Evolutionary conservation across 179 eudicot genomes (phyloP).

Genomic region (Camellia oleifera): DNA sequence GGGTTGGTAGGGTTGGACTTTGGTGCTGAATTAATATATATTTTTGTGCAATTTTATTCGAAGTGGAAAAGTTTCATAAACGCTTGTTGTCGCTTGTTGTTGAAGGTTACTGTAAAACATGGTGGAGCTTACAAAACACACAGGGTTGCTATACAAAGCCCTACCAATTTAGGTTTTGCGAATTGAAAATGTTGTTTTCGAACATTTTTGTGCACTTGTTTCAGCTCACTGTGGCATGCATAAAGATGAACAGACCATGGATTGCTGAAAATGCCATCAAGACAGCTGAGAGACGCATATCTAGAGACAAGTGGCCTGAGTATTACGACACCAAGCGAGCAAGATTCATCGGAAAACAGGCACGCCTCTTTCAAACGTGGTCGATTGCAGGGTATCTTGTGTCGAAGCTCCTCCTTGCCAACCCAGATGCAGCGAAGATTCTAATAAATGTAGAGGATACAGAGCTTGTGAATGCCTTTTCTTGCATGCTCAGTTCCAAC

Average conservation of each 20-base stretch:
- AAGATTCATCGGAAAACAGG: slow-evolving; percentile 79
- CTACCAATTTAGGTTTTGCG: background rate
- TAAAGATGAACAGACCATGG: slow-evolving; percentile 79
- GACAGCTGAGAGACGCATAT: slow-evolving; percentile 68
- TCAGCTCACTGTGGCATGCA: slow-evolving; percentile 91
- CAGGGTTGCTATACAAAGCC: background rate
- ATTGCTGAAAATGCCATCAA: slow-evolving; percentile 75
- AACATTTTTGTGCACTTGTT: slow-evolving; percentile 9
- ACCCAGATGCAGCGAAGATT: slow-evolving; percentile 72
- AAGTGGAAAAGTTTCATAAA: slow-evolving; percentile 7
- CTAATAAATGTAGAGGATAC: slow-evolving; percentile 65
- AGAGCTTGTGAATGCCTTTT: slow-evolving; percentile 69
- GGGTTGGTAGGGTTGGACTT: background rate
- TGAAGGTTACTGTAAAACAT: background rate
- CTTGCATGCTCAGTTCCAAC: slow-evolving; percentile 57
- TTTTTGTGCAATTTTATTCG: background rate
- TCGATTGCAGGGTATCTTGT: slow-evolving; percentile 88
- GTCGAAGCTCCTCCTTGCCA: slow-evolving; percentile 81
- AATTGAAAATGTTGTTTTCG: background rate
- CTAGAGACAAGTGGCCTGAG: slow-evolving; percentile 86
- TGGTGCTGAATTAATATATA: background rate
- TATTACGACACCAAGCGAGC: slow-evolving; percentile 83
- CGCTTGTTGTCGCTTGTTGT: no score
- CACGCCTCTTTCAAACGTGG: slow-evolving; percentile 85
- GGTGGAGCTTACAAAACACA: background rate